phyloP scores from a whole-genome alignment of 352 stramenopile genomes.

The Phytophthora pisi region DNA sequence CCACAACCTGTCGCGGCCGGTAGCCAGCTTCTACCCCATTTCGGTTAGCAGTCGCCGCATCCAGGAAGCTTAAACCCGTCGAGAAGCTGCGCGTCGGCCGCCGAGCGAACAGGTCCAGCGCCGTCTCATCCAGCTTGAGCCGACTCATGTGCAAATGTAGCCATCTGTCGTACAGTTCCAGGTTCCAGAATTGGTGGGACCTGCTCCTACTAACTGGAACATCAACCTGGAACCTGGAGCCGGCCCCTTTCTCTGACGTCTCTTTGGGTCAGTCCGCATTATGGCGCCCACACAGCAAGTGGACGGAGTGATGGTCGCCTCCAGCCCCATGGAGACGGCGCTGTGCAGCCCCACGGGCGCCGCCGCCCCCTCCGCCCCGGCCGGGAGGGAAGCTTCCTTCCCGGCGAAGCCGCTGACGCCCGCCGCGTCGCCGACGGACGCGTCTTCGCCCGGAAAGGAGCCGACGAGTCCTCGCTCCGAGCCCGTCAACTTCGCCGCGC shows the following conservation, averaged over 20 bases:
- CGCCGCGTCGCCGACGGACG: slow-evolving; percentile 29
- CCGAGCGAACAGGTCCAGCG: slow-evolving; percentile 76
- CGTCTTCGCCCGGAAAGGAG: slow-evolving; percentile 22
- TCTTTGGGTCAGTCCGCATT: slow-evolving; percentile 30
- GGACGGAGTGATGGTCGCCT: slow-evolving; percentile 23
- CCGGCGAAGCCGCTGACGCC: slow-evolving; percentile 6
- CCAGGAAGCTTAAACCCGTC: slow-evolving; percentile 61
- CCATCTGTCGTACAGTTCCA: not conserved
- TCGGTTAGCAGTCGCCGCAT: slow-evolving; percentile 40
- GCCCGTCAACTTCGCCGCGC: slow-evolving; percentile 48
- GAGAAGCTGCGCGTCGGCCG: slow-evolving; percentile 54
- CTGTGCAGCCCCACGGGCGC: slow-evolving; percentile 13
- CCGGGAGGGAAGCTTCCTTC: slow-evolving; percentile 1
- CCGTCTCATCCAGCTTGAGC: slow-evolving; percentile 60
- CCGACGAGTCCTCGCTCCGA: slow-evolving; percentile 2
- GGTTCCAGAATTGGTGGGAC: not conserved
- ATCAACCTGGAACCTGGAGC: not conserved
- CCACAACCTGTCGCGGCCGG: slow-evolving; percentile 63
- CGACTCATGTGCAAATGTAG: slow-evolving; percentile 23
- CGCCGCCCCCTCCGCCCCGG: not conserved
- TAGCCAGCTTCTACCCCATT: slow-evolving; percentile 38
- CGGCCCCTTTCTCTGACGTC: not conserved
- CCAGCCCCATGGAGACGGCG: slow-evolving; percentile 7
- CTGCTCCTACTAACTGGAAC: not conserved
- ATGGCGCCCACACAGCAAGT: slow-evolving; percentile 38